Evolutionary conservation across 2,329 filamentous ascomycete genomes (phyloP).

Genomic region (Colletotrichum melonis): DNA sequence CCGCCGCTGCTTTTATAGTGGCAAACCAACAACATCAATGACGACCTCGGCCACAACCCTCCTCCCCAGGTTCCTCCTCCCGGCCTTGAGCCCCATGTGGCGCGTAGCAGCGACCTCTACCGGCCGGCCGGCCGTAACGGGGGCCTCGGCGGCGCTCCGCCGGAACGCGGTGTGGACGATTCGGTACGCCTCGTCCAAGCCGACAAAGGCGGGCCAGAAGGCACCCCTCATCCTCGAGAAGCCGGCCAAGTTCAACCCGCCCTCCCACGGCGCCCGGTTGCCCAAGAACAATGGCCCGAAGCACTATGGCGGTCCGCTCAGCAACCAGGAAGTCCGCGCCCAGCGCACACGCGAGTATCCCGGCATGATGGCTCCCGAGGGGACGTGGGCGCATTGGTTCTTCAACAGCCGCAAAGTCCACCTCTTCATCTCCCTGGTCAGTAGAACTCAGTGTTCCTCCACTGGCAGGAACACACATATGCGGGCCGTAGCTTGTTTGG

Average conservation of each 20-base stretch:
- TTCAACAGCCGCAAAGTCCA: slow-evolving; percentile 82
- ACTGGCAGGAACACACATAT: neutral
- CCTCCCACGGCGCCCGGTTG: slow-evolving; percentile 84
- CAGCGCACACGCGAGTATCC: slow-evolving; percentile 83
- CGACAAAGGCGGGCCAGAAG: slow-evolving; percentile 52
- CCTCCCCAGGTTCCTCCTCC: slow-evolving; percentile 77
- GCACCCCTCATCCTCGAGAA: slow-evolving; percentile 81
- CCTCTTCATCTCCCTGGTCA: slow-evolving; percentile 84
- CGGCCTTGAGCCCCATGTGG: slow-evolving; percentile 69
- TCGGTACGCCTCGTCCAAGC: slow-evolving; percentile 47
- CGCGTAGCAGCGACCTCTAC: slow-evolving; percentile 45
- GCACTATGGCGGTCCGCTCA: slow-evolving; percentile 81
- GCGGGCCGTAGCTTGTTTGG: neutral
- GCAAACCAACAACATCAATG: slow-evolving; percentile 46
- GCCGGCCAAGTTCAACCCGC: slow-evolving; percentile 89
- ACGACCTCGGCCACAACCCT: slow-evolving; percentile 57
- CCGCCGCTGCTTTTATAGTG: neutral
- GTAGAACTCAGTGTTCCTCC: slow-evolving; percentile 39
- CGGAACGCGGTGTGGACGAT: slow-evolving; percentile 37
- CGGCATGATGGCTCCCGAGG: slow-evolving; percentile 86
- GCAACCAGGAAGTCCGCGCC: slow-evolving; percentile 71
- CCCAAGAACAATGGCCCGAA: slow-evolving; percentile 67
- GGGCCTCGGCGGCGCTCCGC: slow-evolving; percentile 5
- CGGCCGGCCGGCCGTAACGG: slow-evolving; percentile 39
- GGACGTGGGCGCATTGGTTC: slow-evolving; percentile 87